These are phyloP conservation scores for Lactarius evosmus DNA, from an alignment of 768 basidiomycete species.

Conservation along the genomic window DNA sequence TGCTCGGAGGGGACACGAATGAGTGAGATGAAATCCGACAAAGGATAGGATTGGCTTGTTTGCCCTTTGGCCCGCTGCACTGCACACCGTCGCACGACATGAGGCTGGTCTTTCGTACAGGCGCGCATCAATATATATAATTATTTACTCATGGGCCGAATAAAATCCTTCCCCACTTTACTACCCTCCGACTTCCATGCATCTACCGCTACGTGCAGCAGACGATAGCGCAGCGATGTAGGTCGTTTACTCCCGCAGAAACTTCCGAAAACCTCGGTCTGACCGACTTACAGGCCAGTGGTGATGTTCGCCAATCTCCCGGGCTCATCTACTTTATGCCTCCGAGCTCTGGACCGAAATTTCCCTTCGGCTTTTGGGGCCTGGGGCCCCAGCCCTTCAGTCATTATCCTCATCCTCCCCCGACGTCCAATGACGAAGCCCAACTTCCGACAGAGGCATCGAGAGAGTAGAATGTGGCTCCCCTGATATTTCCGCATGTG, in stretches of 20 bases:
- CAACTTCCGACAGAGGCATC: background rate
- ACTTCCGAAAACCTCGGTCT: conserved; percentile 12
- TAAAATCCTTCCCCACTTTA: conserved; percentile 2
- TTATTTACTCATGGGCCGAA: conserved; percentile 1
- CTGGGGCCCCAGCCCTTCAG: conserved; percentile 1
- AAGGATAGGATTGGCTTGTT: conserved; percentile 27
- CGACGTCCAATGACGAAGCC: background rate
- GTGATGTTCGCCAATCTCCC: conserved; percentile 19
- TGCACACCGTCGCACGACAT: conserved; percentile 27
- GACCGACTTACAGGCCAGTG: background rate
- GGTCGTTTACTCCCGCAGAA: conserved; percentile 8
- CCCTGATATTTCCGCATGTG: conserved; percentile 24
- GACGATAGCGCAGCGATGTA: background rate
- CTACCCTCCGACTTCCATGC: background rate
- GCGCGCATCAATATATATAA: conserved; percentile 21
- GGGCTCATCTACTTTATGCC: conserved; percentile 20
- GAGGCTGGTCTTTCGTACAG: conserved; percentile 24
- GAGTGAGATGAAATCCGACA: conserved; percentile 27
- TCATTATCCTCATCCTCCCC: background rate
- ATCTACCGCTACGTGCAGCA: background rate
- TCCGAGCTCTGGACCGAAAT: background rate
- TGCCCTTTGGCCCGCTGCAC: conserved; percentile 29
- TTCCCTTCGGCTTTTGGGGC: background rate
- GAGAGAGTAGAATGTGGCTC: conserved; percentile 12
- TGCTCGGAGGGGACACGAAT: conserved; percentile 3